A percentile compares a stretch with the other conserved stretches of the same genome.
Evolutionary conservation across 345 rosid genomes (phyloP).

Genomic region (Eucalyptus pumila): DNA sequence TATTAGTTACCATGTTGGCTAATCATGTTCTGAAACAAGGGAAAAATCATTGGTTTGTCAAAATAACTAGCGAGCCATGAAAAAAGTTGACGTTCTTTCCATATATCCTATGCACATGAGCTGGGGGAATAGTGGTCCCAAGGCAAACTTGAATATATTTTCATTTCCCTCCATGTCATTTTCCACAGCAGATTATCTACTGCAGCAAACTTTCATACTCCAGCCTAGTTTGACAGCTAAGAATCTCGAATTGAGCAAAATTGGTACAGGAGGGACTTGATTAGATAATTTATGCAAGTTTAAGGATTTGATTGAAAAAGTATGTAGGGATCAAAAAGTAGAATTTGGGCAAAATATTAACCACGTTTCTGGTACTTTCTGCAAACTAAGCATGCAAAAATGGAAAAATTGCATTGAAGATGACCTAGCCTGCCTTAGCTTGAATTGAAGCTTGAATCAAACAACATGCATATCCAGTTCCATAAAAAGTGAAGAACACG

Average conservation of each 20-base stretch:
- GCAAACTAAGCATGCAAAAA: too few relatives aligned
- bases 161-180: neutral
- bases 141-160: neutral
- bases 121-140: neutral
- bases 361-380: too few relatives aligned
- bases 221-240: neutral
- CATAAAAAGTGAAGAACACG: too few relatives aligned
- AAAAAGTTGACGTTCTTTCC: neutral
- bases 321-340: too few relatives aligned
- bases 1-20: neutral
- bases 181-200: neutral
- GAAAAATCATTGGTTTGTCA: neutral
- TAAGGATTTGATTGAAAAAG: too few relatives aligned
- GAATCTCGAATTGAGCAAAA: neutral
- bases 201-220: neutral
- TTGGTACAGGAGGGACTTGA: too few relatives aligned
- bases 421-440: too few relatives aligned
- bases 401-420: too few relatives aligned
- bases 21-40: neutral
- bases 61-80: neutral
- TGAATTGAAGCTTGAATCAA: too few relatives aligned
- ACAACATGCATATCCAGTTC: too few relatives aligned
- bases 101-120: neutral
- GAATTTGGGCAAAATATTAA: too few relatives aligned
- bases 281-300: too few relatives aligned